Evolutionary conservation across 768 basidiomycete genomes (phyloP).

Genomic region (Boletellus ananas): DNA sequence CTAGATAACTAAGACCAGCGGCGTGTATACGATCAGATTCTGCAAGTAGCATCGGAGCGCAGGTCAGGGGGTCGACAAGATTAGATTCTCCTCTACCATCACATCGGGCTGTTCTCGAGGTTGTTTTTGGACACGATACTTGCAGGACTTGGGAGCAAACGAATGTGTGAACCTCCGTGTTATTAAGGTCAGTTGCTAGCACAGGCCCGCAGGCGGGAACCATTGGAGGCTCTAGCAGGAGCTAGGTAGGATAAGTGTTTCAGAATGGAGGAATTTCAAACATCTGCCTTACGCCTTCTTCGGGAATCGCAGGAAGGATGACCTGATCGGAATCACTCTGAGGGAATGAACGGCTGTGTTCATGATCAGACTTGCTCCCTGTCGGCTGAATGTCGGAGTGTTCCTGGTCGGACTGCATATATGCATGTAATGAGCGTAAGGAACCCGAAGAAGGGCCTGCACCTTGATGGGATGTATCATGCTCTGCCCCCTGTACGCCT

Average conservation of each 20-base stretch:
- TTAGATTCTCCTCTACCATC: not conserved
- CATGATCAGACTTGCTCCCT: not conserved
- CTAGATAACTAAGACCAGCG: not conserved
- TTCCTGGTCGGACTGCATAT: conserved; percentile 12
- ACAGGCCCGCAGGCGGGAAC: not conserved
- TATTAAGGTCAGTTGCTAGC: not conserved
- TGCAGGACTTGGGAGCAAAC: not conserved
- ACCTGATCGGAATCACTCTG: not conserved
- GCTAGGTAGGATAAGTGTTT: conserved; percentile 9
- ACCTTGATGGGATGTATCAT: conserved; percentile 7
- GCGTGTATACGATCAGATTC: not conserved
- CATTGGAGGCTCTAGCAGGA: not conserved
- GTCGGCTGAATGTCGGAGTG: not conserved
- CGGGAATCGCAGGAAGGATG: not conserved
- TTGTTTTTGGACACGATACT: not conserved
- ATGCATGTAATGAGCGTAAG: conserved; percentile 15
- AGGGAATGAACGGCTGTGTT: not conserved
- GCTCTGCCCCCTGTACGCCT: not conserved
- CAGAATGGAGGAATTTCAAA: not conserved
- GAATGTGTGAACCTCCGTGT: not conserved
- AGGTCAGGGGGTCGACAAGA: not conserved
- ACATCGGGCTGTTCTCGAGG: not conserved
- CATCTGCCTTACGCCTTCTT: conserved; percentile 13
- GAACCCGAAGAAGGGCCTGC: not conserved
- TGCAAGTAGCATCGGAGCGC: not conserved